A percentile compares a stretch with the other conserved stretches of the same genome.
Evolutionary conservation across 2,329 filamentous ascomycete species (phyloP).

Genomic region (Clarireedia paspali): DNA sequence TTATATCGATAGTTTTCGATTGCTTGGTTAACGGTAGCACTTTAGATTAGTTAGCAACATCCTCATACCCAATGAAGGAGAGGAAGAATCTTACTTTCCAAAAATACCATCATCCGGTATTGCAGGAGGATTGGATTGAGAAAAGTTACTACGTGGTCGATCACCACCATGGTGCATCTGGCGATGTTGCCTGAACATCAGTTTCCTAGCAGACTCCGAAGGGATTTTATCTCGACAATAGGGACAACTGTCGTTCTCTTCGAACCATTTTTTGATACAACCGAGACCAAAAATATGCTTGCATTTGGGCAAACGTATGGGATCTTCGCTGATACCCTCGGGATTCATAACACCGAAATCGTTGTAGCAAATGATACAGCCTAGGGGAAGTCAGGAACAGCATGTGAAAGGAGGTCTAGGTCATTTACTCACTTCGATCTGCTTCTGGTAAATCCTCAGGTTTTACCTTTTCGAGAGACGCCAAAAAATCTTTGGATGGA

Average conservation of each 20-base stretch:
- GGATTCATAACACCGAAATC: conserved; percentile 49
- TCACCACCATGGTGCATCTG: neutral
- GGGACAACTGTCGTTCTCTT: conserved; percentile 54
- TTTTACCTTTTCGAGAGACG: conserved; percentile 24
- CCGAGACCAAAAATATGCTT: conserved; percentile 57
- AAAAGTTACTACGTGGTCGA: neutral
- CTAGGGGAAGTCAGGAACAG: conserved; percentile 31
- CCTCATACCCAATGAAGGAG: no score
- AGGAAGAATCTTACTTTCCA: no score
- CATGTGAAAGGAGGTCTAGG: neutral
- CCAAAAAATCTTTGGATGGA: conserved; percentile 24
- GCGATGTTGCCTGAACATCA: conserved; percentile 8
- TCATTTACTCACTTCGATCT: conserved; percentile 25
- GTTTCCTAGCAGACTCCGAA: conserved; percentile 33
- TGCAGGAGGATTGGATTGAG: neutral
- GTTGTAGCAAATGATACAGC: conserved; percentile 58
- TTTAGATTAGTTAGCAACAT: neutral
- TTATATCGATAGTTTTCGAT: neutral
- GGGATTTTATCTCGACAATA: conserved; percentile 57
- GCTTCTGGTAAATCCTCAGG: conserved; percentile 20
- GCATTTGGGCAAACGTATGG: conserved; percentile 52
- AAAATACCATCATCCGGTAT: neutral
- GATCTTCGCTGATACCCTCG: conserved; percentile 49
- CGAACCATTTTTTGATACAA: conserved; percentile 59
- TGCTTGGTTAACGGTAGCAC: neutral